phyloP scores from a whole-genome alignment of 257 asterid species.

The Cruciata laevipes region DNA sequence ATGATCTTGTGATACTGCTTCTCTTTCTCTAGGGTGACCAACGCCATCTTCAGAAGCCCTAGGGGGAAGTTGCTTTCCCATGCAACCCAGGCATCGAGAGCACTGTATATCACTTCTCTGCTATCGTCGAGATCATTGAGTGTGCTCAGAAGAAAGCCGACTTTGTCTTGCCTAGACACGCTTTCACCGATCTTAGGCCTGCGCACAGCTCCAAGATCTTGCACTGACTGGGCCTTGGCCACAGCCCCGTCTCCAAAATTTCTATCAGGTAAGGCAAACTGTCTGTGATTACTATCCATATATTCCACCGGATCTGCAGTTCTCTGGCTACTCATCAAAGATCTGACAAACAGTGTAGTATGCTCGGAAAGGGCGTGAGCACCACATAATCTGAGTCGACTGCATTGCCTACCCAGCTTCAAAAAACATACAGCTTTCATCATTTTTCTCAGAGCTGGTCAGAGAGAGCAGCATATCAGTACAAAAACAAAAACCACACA shows the following conservation, averaged over 20 bases:
- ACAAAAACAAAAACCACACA: neutral
- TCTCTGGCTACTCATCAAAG: neutral
- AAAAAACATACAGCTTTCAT: neutral
- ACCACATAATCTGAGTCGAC: neutral
- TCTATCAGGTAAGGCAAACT: neutral
- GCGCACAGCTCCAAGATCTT: neutral
- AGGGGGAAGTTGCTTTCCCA: neutral
- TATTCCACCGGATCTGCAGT: neutral
- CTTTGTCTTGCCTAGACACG: neutral
- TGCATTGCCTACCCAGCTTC: neutral
- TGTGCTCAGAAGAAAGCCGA: neutral
- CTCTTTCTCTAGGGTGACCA: neutral
- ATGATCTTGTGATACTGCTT: neutral
- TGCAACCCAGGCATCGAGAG: neutral
- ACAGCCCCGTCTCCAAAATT: neutral
- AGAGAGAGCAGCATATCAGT: neutral
- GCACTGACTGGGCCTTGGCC: neutral
- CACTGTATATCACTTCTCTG: neutral
- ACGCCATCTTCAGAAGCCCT: conserved; percentile 2
- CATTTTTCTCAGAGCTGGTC: neutral
- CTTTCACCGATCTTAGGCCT: neutral
- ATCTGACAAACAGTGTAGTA: neutral
- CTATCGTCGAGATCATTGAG: neutral
- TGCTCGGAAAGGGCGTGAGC: neutral
- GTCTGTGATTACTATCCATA: neutral